Conservation (phyloP, 83 land plant species). For the Picea abies region DNA sequence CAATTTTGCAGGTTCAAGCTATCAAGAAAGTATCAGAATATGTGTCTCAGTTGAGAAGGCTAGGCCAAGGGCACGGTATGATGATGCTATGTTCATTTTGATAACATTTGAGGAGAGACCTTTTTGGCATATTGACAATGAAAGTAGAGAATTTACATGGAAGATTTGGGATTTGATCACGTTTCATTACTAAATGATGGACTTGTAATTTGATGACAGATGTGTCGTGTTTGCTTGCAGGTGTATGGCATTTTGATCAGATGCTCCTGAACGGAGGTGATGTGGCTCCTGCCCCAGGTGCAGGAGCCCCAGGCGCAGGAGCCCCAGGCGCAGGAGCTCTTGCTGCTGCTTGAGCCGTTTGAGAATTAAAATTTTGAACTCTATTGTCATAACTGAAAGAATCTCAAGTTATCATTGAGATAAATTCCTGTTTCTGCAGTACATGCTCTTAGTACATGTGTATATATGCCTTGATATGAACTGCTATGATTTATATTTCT, state of each 20-base stretch:
- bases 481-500: no score
- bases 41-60: slow-evolving; percentile 62
- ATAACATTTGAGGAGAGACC: background rate
- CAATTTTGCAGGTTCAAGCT: slow-evolving; percentile 42
- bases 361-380: background rate
- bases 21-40: slow-evolving; percentile 58
- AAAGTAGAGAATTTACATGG: background rate
- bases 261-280: slow-evolving; percentile 30
- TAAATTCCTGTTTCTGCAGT: no score
- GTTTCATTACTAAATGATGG: background rate
- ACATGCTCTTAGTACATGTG: no score
- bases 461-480: no score
- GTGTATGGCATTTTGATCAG: slow-evolving; percentile 68
- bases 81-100: background rate
- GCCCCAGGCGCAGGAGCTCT: slow-evolving; percentile 16
- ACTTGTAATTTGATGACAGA: background rate
- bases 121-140: no score
- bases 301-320: slow-evolving; percentile 17
- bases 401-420: no score
- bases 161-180: no score
- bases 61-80: slow-evolving; percentile 72
- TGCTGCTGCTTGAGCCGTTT: slow-evolving; percentile 7
- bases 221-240: slow-evolving; percentile 25
- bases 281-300: no score
- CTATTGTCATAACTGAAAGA: no score